A percentile compares a stretch with the other conserved stretches of the same genome.
These are phyloP conservation scores for Syzygium aqueum DNA, from an alignment of 345 rosid genomes.

Conservation along the genomic window DNA sequence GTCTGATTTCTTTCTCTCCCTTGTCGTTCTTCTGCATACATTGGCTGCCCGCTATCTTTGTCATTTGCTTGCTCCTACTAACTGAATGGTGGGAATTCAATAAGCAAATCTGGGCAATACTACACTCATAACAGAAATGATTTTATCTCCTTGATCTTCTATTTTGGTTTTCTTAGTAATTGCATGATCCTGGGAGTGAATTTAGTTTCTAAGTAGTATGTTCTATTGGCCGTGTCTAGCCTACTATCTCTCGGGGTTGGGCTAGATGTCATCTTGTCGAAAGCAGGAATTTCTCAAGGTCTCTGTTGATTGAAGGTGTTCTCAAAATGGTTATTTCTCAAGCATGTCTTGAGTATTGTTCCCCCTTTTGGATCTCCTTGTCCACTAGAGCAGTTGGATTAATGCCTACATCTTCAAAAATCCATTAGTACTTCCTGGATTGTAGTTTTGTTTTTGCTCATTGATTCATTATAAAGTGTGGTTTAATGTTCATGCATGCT, in stretches of 20 bases:
- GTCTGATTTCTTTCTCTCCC: neutral
- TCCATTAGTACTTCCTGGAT: neutral
- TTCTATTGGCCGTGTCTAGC: neutral
- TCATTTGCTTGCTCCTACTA: neutral
- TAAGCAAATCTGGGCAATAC: neutral
- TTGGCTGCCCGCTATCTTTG: neutral
- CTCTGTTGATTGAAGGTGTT: neutral
- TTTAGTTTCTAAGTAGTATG: neutral
- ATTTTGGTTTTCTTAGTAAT: neutral
- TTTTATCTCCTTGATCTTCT: neutral
- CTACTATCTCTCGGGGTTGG: neutral
- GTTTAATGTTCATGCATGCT: neutral
- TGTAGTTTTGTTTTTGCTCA: neutral
- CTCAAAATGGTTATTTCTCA: neutral
- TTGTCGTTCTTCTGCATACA: neutral
- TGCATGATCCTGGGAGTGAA: neutral
- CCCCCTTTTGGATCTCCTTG: neutral
- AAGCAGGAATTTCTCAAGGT: neutral
- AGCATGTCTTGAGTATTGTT: neutral
- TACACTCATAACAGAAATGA: neutral
- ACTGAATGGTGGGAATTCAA: neutral
- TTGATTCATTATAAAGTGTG: neutral
- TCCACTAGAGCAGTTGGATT: neutral
- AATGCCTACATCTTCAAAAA: neutral
- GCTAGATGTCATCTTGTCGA: neutral